Evolutionary conservation across 2,329 filamentous ascomycete species (phyloP).

Genomic region (Colletotrichum kahawae): DNA sequence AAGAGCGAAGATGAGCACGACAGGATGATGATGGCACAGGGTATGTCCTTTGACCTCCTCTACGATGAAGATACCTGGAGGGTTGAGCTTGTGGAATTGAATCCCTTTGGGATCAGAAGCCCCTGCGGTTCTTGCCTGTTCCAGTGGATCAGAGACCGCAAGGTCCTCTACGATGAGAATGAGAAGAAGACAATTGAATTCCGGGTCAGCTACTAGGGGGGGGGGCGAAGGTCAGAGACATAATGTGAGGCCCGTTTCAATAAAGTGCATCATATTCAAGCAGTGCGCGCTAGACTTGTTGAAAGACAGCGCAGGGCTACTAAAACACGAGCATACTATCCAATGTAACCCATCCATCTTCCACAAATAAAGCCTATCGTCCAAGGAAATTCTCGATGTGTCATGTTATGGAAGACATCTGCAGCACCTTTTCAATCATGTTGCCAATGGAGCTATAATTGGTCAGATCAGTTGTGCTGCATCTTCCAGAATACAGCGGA

Average conservation of each 20-base stretch:
- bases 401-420: not conserved
- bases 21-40: conserved; percentile 26
- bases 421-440: not conserved
- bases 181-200: not conserved
- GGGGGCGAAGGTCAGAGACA: not conserved
- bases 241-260: not conserved
- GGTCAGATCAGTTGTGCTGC: not conserved
- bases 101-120: conserved; percentile 47
- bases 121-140: conserved; percentile 51
- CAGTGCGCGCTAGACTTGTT: not conserved
- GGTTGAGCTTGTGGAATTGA: conserved; percentile 46
- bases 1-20: not conserved
- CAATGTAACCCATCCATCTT: not conserved
- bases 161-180: conserved; percentile 37
- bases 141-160: conserved; percentile 45
- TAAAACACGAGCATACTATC: not conserved
- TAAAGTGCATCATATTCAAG: not conserved
- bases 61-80: conserved; percentile 32
- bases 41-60: conserved; percentile 48
- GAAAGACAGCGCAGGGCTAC: not conserved
- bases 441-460: not conserved
- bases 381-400: not conserved
- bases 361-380: not conserved
- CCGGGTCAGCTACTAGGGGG: not conserved
- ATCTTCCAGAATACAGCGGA: not conserved